Evolutionary conservation across 192 early-diverging fungal species (phyloP), one percentile per base, ranked within the genome.

Genomic region (Chytriomyces hyalinus): DNA sequence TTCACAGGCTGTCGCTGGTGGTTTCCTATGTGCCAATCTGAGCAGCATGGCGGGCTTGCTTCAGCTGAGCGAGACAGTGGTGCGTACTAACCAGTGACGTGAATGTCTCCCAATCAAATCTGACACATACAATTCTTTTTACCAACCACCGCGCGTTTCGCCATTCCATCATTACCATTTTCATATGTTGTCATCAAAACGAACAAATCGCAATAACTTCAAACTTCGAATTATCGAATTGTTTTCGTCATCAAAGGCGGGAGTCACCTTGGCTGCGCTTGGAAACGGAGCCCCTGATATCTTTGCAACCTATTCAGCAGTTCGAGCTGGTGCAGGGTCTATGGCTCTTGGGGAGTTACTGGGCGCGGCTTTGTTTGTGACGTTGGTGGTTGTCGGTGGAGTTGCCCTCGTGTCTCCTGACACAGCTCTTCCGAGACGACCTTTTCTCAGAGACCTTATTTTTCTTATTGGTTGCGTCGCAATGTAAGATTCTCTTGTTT

Each of bases 231-330:
- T 57, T 20, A 4, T 57, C 15, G 2, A 57, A 13, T 20, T 57
- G 53, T n/a, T 57, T 20, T 20, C 15, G 53, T 57, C 15, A 3
- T 57, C 20, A n/a, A 13, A 57, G 53, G 82, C 86, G 17, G 87
- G 87, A 46, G 84, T 88, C 15, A 88, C 87, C 6, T 67, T 88
- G 4, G 84, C 86, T 9, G 87, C 87, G 9, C 67, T 88, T 49
- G 85, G 95, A 11, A 98, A 98, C 81, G 97, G 95, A 22, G 92
- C 93, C 5, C 95, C 95, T 0, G 97, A 98, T 77, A 78, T 98
- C 28, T 94, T 96, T 70, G 91, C 94, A 53, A 97, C 96, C 0
- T 96, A 93, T 71, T 82, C 84, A 49, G 94, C 87, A 24, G 75
- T 80, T 36, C 59, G 80, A 17, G 43, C 59, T 11, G 70, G 64